phyloP scores from a whole-genome alignment of 2,329 filamentous ascomycete species.

The Fusarium scirpi region DNA sequence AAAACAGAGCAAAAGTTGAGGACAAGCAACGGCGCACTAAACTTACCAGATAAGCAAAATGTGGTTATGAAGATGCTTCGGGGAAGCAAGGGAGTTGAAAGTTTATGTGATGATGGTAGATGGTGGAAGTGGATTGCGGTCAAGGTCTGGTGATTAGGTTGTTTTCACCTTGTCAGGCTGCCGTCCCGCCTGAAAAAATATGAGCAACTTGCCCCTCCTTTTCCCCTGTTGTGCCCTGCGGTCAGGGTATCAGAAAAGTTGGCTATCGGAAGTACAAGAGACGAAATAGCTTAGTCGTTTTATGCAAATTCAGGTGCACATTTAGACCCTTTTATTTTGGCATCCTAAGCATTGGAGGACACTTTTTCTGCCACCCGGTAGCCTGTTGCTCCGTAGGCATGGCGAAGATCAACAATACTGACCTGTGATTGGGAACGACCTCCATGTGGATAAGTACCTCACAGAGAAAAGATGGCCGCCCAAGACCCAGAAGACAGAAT shows the following conservation, averaged over 20 bases:
- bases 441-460: constrained; percentile 32
- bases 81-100: constrained; percentile 16
- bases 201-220: constrained; percentile 44
- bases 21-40: not conserved
- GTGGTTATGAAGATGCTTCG: constrained; percentile 24
- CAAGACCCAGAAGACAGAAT: not conserved
- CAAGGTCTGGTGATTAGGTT: constrained; percentile 46
- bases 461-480: constrained; percentile 2
- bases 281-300: not conserved
- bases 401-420: constrained; percentile 28
- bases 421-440: constrained; percentile 39
- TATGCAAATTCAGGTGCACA: not conserved
- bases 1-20: not conserved
- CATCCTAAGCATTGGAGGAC: not conserved
- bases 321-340: not conserved
- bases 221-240: constrained; percentile 34
- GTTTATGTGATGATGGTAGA: constrained; percentile 30
- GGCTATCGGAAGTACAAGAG: not conserved
- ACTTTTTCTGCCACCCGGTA: not conserved
- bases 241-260: not conserved
- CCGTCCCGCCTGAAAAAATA: constrained; percentile 37
- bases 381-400: constrained; percentile 19
- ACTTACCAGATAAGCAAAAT: constrained; percentile 41
- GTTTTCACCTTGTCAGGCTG: constrained; percentile 42
- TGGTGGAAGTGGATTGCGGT: constrained; percentile 41